Conservation (phyloP, 495 filamentous ascomycete genomes). For the Cladorrhinum samala region DNA sequence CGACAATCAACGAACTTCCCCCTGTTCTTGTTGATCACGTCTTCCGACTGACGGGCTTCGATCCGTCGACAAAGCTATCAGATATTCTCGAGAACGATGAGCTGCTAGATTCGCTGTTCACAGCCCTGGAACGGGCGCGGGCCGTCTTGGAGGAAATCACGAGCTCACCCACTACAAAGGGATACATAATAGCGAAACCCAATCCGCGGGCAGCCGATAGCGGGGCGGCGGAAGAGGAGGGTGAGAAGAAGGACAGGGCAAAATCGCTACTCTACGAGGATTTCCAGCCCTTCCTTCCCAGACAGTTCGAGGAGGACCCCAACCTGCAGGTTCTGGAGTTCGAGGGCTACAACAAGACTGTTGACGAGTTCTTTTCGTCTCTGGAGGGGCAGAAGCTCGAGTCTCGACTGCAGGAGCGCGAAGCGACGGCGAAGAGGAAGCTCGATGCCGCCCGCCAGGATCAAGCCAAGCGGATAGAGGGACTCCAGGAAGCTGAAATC, state of each 20-base stretch:
- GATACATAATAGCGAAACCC: conserved; percentile 83
- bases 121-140: conserved; percentile 61
- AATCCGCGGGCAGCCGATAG: conserved; percentile 30
- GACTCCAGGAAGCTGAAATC: conserved; percentile 69
- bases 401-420: conserved; percentile 71
- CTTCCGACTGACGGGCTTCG: conserved; percentile 60
- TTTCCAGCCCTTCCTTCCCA: conserved; percentile 87
- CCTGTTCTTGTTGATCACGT: conserved; percentile 83
- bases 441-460: conserved; percentile 74
- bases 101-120: conserved; percentile 58
- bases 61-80: conserved; percentile 56
- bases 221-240: conserved; percentile 36
- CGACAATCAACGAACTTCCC: conserved; percentile 78
- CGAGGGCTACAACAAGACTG: conserved; percentile 82
- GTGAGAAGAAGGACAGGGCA: conserved; percentile 32
- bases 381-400: conserved; percentile 90
- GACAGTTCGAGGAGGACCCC: conserved; percentile 68
- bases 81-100: conserved; percentile 60
- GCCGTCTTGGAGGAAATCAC: conserved; percentile 56
- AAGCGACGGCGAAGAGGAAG: conserved; percentile 73
- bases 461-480: conserved; percentile 76
- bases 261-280: conserved; percentile 74
- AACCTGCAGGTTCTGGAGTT: conserved; percentile 62
- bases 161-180: conserved; percentile 52
- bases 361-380: conserved; percentile 95